Conservation (phyloP, 2,329 filamentous ascomycete species). For the Ilyonectria robusta region DNA sequence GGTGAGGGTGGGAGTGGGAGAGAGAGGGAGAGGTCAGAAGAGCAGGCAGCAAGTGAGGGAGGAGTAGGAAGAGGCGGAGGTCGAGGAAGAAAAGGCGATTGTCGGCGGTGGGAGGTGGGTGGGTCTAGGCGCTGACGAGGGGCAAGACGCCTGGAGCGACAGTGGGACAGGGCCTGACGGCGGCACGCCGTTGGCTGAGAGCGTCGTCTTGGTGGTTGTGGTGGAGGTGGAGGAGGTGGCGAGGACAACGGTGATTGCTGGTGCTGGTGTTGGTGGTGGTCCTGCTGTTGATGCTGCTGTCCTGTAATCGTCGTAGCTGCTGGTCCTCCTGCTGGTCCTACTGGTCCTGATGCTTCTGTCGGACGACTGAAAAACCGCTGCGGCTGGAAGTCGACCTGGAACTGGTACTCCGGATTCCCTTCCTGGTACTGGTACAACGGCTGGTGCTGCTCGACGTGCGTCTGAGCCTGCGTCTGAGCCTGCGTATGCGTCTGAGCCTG, state of each 20-base stretch:
- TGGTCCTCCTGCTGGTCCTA: constrained; percentile 11
- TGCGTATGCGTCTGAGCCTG: constrained; percentile 5
- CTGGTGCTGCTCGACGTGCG: constrained; percentile 4
- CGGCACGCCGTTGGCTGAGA: constrained; percentile 46
- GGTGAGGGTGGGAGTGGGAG: constrained; percentile 36
- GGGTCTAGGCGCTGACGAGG: constrained; percentile 48
- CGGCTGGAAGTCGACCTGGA: constrained; percentile 17
- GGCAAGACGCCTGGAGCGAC: constrained; percentile 41
- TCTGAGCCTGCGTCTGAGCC: constrained; percentile 2
- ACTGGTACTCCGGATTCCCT: constrained; percentile 7
- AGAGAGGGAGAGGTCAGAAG: constrained; percentile 39
- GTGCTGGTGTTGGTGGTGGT: constrained; percentile 23
- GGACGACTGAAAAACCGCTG: constrained; percentile 22
- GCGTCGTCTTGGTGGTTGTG: constrained; percentile 39
- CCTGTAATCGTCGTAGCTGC: constrained; percentile 8
- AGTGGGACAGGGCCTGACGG: constrained; percentile 45
- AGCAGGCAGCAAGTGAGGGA: constrained; percentile 43
- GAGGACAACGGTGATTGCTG: constrained; percentile 31
- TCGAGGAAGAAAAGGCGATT: constrained; percentile 51
- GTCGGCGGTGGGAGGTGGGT: constrained; percentile 44
- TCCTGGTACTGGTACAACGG: constrained; percentile 10
- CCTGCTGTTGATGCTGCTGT: constrained; percentile 15
- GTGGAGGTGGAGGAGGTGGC: constrained; percentile 39
- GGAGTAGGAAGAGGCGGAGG: constrained; percentile 46
- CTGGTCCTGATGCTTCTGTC: constrained; percentile 19